Evolutionary conservation across 2,329 filamentous ascomycete genomes (phyloP).

Genomic region (Pseudogymnoascus sp.): DNA sequence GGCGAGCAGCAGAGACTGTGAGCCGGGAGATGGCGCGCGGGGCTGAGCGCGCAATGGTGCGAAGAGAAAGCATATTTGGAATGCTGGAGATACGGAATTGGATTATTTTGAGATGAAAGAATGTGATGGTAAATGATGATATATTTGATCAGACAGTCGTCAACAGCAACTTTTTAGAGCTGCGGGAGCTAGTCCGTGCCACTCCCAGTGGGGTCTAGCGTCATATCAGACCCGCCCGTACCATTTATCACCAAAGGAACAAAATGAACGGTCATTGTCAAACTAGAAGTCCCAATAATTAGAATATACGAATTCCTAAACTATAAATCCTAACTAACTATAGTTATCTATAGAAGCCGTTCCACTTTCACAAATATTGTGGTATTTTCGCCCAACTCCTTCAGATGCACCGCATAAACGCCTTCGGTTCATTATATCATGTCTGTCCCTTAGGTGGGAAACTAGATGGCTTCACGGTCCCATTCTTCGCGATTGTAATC

Average conservation of each 20-base stretch:
- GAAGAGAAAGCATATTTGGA: constrained; percentile 58
- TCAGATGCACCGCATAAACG: constrained; percentile 8
- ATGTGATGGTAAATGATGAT: constrained; percentile 9
- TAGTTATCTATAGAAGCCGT: background rate
- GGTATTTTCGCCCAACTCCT: constrained; percentile 6
- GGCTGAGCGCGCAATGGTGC: constrained; percentile 55
- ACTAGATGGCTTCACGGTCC: constrained; percentile 55
- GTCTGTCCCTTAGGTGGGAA: constrained; percentile 62
- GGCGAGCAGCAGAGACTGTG: constrained; percentile 41
- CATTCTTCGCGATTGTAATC: constrained; percentile 60
- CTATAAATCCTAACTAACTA: background rate
- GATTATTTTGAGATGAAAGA: constrained; percentile 14
- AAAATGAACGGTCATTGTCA: background rate
- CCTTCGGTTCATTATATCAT: constrained; percentile 14
- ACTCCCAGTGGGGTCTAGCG: constrained; percentile 7
- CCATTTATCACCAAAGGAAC: background rate
- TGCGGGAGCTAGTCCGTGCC: constrained; percentile 6
- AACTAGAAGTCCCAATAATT: background rate
- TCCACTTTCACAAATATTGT: background rate
- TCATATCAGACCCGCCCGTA: background rate
- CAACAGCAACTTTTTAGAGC: constrained; percentile 10
- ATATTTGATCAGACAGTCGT: background rate
- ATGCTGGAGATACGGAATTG: constrained; percentile 14
- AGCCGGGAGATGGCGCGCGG: constrained; percentile 55
- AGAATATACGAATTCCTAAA: background rate